Percentiles rank a stretch among this genome's conserved stretches.
phyloP scores from a whole-genome alignment of 805 yeast species.

The Clavispora santaluciae region DNA sequence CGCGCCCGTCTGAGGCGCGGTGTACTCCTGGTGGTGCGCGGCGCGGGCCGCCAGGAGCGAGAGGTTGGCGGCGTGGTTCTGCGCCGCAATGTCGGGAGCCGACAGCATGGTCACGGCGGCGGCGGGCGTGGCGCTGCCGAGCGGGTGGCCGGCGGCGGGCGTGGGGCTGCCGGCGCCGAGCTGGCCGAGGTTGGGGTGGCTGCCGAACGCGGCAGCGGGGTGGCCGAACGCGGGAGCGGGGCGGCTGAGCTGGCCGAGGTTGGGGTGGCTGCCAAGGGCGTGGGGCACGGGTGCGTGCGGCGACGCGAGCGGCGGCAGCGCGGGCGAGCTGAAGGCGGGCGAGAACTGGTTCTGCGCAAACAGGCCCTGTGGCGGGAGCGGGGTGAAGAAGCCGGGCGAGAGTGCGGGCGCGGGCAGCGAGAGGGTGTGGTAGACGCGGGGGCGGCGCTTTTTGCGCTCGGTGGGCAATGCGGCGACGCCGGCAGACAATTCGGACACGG shows the following conservation, averaged over 20 bases:
- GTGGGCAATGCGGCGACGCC: slow-evolving; percentile 9
- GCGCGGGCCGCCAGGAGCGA: slow-evolving; percentile 9
- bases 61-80: slow-evolving; percentile 8
- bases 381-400: not conserved
- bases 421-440: slow-evolving; percentile 14
- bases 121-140: not conserved
- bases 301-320: not conserved
- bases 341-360: not conserved
- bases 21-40: slow-evolving; percentile 10
- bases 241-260: too few species aligned
- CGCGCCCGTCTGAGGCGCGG: slow-evolving; percentile 10
- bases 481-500: slow-evolving; percentile 10
- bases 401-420: not conserved
- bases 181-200: not conserved
- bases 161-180: not conserved
- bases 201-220: not conserved
- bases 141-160: not conserved
- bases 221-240: not conserved
- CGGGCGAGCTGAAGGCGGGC: not conserved
- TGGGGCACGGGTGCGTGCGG: not conserved
- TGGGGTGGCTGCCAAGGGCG: not conserved
- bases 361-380: slow-evolving; percentile 1
- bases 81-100: slow-evolving; percentile 7
- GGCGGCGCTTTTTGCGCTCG: slow-evolving; percentile 13
- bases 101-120: slow-evolving; percentile 7